These are phyloP conservation scores for Erysimum cheiri DNA, from an alignment of 441 rosid species.

Conservation along the genomic window DNA sequence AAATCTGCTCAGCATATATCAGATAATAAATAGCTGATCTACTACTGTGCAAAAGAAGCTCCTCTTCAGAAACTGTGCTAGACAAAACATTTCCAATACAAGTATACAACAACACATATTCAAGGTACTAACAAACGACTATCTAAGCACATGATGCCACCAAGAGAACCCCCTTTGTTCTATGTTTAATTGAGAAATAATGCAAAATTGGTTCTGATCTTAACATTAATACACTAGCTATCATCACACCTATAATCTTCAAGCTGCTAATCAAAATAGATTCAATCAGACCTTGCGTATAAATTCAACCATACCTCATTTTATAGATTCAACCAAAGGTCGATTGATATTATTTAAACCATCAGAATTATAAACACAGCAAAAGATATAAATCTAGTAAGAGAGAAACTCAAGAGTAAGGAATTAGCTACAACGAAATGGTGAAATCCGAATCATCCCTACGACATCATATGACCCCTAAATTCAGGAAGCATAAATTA, in stretches of 20 bases:
- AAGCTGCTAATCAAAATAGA: not conserved
- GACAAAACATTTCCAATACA: not conserved
- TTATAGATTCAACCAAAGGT: not conserved
- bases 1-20: not conserved
- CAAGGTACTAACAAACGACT: not conserved
- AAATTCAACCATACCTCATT: too few relatives aligned
- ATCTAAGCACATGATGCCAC: not conserved
- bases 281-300: not conserved
- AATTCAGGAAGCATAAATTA: not conserved
- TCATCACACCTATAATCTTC: not conserved
- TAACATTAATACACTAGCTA: not conserved
- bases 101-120: too few relatives aligned
- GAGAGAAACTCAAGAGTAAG: not conserved
- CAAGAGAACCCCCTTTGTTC: constrained; percentile 2
- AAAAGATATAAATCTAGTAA: not conserved
- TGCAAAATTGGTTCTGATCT: not conserved
- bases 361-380: not conserved
- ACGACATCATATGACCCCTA: not conserved
- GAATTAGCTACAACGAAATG: not conserved
- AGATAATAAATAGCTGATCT: not conserved
- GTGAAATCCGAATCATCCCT: not conserved
- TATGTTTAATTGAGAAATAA: not conserved
- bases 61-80: constrained; percentile 1
- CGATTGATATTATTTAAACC: not conserved
- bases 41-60: not conserved